Evolutionary conservation across 768 basidiomycete genomes (phyloP), one percentile per base, ranked within the genome.

Genomic region (Chalciporus sphaerocephalus): DNA sequence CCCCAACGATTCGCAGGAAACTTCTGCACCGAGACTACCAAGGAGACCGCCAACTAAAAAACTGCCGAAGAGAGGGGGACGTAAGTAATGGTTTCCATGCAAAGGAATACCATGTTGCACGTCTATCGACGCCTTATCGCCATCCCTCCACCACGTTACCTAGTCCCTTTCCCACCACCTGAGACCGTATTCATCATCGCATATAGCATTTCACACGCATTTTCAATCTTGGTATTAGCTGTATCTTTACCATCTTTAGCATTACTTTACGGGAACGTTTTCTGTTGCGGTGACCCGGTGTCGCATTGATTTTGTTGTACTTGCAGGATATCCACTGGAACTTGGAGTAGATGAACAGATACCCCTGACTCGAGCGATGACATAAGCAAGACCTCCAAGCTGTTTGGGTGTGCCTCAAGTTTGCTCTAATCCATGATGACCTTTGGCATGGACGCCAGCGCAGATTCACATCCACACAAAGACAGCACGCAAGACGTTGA

Each of bases 401-500:
- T 32, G 15, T n/a, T n/a, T n/a, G 5, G 7, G 28, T 28, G 28
- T 13, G 28, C 1, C 28, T 13, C 11, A 13, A 28, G 28, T 28
- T 28, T 5, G 28, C 28, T 28, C 28, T 28, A 2, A 28, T n/a
- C 15, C n/a, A n/a, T n/a, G n/a, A n/a, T n/a, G n/a, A 32, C 30
- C 30, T 15, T n/a, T 32, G 13, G 3, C 51, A 60, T 60, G 59
- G 46, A 52, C 25, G 16, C 15, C 28, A 18, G 38, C 20, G 21
- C 37, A 13, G 10, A 23, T 30, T 33, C 46, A 36, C 42, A 10
- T 36, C 16, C 36, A n/a, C 20, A 44, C 11, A 42, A 39, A n/a
- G 37, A 48, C 20, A 13, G 36, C 30, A 40, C 24, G 16, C 47
- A 44, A 38, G 57, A 48, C 3, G 40, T 17, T 35, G 43, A 13